These are phyloP conservation scores for Xylaria grammica DNA, from an alignment of 495 filamentous ascomycete genomes.

Conservation along the genomic window DNA sequence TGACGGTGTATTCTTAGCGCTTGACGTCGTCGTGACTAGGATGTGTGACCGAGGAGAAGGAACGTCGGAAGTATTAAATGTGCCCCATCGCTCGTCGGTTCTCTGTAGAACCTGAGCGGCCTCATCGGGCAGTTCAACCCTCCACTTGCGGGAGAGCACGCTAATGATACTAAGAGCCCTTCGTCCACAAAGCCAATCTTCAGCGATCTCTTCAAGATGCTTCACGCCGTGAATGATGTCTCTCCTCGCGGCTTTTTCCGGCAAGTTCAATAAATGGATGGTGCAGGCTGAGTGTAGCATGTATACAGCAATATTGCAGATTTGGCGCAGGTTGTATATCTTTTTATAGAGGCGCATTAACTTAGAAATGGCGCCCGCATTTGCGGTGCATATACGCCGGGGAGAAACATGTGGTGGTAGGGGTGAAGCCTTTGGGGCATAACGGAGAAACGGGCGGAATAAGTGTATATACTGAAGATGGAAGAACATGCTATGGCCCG, in stretches of 20 bases:
- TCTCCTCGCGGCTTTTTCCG: slow-evolving; percentile 83
- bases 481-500: slow-evolving; percentile 82
- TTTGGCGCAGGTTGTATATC: slow-evolving; percentile 85
- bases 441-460: slow-evolving; percentile 95
- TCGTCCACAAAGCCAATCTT: slow-evolving; percentile 90
- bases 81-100: slow-evolving; percentile 59
- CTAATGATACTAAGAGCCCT: slow-evolving; percentile 85
- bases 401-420: slow-evolving; percentile 89
- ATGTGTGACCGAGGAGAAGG: slow-evolving; percentile 53
- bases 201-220: slow-evolving; percentile 93
- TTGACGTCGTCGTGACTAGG: slow-evolving; percentile 30
- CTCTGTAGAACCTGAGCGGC: slow-evolving; percentile 74
- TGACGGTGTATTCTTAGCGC: slow-evolving; percentile 24
- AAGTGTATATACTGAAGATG: slow-evolving; percentile 96
- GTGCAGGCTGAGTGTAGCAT: slow-evolving; percentile 93
- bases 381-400: slow-evolving; percentile 85
- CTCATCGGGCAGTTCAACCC: slow-evolving; percentile 83
- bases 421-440: slow-evolving; percentile 77
- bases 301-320: slow-evolving; percentile 94
- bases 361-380: slow-evolving; percentile 87
- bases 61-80: slow-evolving; percentile 61
- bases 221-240: slow-evolving; percentile 91
- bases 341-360: slow-evolving; percentile 92
- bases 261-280: slow-evolving; percentile 90
- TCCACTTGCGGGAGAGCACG: slow-evolving; percentile 86